Base-by-base conservation (phyloP, 192 early-diverging fungal species). In the Backusella luteola region DNA sequence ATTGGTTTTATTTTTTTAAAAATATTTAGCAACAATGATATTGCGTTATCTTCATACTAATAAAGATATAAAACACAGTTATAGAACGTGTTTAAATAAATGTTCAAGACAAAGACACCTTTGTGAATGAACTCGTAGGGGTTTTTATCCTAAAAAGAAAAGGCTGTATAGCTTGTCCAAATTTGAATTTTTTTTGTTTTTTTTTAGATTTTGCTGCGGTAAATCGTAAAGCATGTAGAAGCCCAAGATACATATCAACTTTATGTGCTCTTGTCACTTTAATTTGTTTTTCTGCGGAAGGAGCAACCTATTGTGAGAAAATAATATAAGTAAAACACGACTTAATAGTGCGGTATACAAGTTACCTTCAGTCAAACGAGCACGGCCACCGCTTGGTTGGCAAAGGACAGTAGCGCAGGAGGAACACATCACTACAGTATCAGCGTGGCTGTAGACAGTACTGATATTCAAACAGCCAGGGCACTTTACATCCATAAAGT, bases 361-460 rank as follows among this genome's bases (percentile, higher is more conserved):
- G 15, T 9, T 73, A 94, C 94, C 97, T 87, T 95, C 93, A 81
- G 96, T 97, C 83, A 99, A 90, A 73, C 96, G 94, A 84, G 96
- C 96, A 85, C 93, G 94, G 85, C 97, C 97, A 89, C 97, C 97
- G 71, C 95, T 99, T 80, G 97, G 97, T 88, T 98, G 96, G 88
- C 94, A 97, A 79, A 99, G 93, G 76, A 99, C 97, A 81, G 95
- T 96, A 74, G 93, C 90, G 90, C 97, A 99, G 76, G 92, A 91
- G 75, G 90, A 87, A 92, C 97, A 99, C 75, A 97, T 83, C 71
- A 99, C 97, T 66, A 99, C 97, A 76, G 96, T 96, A 87, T 99
- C 96, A 84, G 96, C 96, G 88, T 99, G 97, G 87, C 91, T 93
- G 93, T 98, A 99, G 81, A 99, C 96, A 82, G 96, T 97, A 86